Percentiles rank a stretch among this genome's conserved stretches.
Evolutionary conservation across 225 moss, liverwort and hornwort species (phyloP).

Genomic region (Asterella californica): DNA sequence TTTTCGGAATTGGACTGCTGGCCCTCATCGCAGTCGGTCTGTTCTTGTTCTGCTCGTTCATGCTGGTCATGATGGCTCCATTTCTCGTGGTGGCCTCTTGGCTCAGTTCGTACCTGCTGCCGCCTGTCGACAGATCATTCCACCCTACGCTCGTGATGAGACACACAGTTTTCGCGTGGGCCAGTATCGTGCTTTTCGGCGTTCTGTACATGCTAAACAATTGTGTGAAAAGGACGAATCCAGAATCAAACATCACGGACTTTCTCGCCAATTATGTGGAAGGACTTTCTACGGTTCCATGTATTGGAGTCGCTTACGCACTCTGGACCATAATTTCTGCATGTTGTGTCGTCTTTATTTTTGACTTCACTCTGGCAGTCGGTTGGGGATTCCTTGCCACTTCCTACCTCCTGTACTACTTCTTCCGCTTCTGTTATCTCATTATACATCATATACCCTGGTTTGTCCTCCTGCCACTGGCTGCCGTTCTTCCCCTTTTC

Average conservation of each 20-base stretch:
- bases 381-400: conserved; percentile 7
- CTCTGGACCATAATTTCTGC: not conserved
- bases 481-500: not conserved
- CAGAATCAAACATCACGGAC: conserved; percentile 2
- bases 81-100: conserved; percentile 7
- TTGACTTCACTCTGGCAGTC: conserved; percentile 5
- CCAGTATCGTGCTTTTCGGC: not conserved
- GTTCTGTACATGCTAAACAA: not conserved
- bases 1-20: not conserved
- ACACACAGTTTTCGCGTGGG: not conserved
- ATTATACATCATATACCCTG: not conserved
- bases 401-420: conserved; percentile 4
- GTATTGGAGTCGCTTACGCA: not conserved
- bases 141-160: not conserved
- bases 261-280: not conserved
- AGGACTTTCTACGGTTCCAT: not conserved
- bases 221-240: not conserved
- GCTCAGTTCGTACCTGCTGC: conserved; percentile 10
- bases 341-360: not conserved
- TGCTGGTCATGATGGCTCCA: conserved; percentile 5
- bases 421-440: not conserved
- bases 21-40: not conserved
- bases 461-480: conserved; percentile 3
- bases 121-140: not conserved
- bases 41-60: not conserved